Conservation (phyloP, 306 rosid genomes). For the Comarum palustre region DNA sequence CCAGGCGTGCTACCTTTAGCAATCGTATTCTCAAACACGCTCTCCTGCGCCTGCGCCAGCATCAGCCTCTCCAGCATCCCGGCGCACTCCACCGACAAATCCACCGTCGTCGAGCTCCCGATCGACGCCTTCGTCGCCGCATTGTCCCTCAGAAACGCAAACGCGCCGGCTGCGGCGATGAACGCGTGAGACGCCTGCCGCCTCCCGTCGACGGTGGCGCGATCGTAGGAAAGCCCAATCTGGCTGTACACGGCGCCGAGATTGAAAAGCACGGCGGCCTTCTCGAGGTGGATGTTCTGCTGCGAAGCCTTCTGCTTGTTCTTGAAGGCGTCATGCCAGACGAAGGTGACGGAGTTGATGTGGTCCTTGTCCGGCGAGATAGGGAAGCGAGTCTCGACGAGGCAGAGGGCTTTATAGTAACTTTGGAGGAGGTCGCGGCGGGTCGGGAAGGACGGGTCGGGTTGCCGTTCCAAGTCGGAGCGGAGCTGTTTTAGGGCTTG, state of each 20-base stretch:
- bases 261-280: slow-evolving; percentile 81
- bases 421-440: slow-evolving; percentile 84
- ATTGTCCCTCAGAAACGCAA: slow-evolving; percentile 62
- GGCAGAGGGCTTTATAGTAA: slow-evolving; percentile 79
- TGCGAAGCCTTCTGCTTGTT: slow-evolving; percentile 77
- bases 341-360: slow-evolving; percentile 67
- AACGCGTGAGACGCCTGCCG: slow-evolving; percentile 79
- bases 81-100: slow-evolving; percentile 71
- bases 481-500: slow-evolving; percentile 82
- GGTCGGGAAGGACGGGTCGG: slow-evolving; percentile 78
- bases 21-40: slow-evolving; percentile 84
- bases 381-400: slow-evolving; percentile 90
- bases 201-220: slow-evolving; percentile 74
- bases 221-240: slow-evolving; percentile 79
- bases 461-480: slow-evolving; percentile 72
- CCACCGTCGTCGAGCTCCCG: slow-evolving; percentile 74
- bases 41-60: slow-evolving; percentile 98
- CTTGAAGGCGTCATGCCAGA: slow-evolving; percentile 91
- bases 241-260: slow-evolving; percentile 87
- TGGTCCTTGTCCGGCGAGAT: slow-evolving; percentile 84
- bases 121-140: slow-evolving; percentile 79
- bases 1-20: slow-evolving; percentile 95
- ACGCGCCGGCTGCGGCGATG: slow-evolving; percentile 81
- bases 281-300: slow-evolving; percentile 93
- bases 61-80: slow-evolving; percentile 94